Evolutionary conservation across 1,284 basidiomycete genomes (phyloP).

Genomic region (Naganishia sp.): DNA sequence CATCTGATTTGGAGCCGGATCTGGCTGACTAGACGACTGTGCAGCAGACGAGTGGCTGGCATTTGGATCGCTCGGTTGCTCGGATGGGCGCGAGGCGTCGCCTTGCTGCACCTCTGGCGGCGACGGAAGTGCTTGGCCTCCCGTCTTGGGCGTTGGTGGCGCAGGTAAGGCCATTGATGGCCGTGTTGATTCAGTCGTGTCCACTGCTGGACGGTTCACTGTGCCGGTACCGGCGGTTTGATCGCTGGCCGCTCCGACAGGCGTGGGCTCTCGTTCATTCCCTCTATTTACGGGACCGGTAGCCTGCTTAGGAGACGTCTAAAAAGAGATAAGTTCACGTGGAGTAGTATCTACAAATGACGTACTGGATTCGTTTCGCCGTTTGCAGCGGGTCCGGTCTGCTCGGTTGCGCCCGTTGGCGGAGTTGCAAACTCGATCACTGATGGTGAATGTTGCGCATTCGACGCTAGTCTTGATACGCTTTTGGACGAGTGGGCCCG

Average conservation of each 20-base stretch:
- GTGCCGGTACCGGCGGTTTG: too few relatives aligned
- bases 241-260: too few relatives aligned
- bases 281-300: background rate
- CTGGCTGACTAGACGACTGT: background rate
- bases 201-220: background rate
- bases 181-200: background rate
- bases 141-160: constrained; percentile 5
- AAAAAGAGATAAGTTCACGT: too few relatives aligned
- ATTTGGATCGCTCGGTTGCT: background rate
- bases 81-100: background rate
- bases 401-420: background rate
- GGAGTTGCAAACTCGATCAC: background rate
- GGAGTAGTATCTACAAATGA: background rate
- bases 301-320: constrained; percentile 2
- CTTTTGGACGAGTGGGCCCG: constrained; percentile 17
- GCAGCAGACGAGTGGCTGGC: too few relatives aligned
- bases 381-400: background rate
- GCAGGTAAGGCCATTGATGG: background rate
- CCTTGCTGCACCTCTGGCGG: background rate
- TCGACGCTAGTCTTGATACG: background rate
- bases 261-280: too few relatives aligned
- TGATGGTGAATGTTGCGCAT: constrained; percentile 9
- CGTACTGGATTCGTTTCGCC: background rate
- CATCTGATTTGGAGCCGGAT: background rate
- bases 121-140: background rate